Evolutionary conservation across 2,329 filamentous ascomycete species (phyloP).

Genomic region (Paraphaeosphaeria minitans): DNA sequence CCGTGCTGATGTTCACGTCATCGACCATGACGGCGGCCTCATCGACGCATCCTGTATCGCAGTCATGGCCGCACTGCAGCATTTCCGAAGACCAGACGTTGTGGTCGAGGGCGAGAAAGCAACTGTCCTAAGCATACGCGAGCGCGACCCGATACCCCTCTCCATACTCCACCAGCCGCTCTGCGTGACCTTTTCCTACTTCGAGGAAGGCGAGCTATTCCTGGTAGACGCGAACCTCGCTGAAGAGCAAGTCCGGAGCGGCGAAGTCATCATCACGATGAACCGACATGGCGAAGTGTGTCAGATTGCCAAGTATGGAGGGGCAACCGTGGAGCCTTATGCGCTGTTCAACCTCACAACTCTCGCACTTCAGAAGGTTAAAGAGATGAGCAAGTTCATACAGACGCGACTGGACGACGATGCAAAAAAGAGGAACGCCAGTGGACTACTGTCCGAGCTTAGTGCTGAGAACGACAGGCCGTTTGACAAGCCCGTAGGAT

Average conservation of each 20-base stretch:
- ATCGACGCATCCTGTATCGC: slow-evolving; percentile 86
- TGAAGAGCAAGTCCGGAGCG: slow-evolving; percentile 77
- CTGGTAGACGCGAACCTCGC: slow-evolving; percentile 73
- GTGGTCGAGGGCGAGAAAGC: slow-evolving; percentile 83
- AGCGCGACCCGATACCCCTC: slow-evolving; percentile 87
- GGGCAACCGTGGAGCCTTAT: slow-evolving; percentile 79
- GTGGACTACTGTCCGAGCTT: slow-evolving; percentile 78
- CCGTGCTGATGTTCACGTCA: slow-evolving; percentile 87
- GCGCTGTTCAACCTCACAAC: slow-evolving; percentile 76
- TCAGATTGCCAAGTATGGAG: slow-evolving; percentile 88
- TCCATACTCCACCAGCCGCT: slow-evolving; percentile 92
- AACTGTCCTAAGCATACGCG: slow-evolving; percentile 80
- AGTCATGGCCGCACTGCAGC: slow-evolving; percentile 83
- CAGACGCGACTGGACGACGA: slow-evolving; percentile 77
- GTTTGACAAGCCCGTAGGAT: slow-evolving; percentile 45
- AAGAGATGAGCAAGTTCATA: slow-evolving; percentile 76
- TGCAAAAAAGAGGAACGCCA: slow-evolving; percentile 75
- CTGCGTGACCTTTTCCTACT: slow-evolving; percentile 89
- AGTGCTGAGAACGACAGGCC: slow-evolving; percentile 81
- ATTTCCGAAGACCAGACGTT: slow-evolving; percentile 90
- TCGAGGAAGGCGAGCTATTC: slow-evolving; percentile 72
- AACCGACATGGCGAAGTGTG: slow-evolving; percentile 91
- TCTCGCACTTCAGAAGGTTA: slow-evolving; percentile 76
- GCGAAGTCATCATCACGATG: slow-evolving; percentile 79
- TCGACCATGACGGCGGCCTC: slow-evolving; percentile 89